Evolutionary conservation across 176 grass and related monocot genomes (phyloP), one percentile per base, ranked within the genome.

Genomic region (Triticum dicoccoides): DNA sequence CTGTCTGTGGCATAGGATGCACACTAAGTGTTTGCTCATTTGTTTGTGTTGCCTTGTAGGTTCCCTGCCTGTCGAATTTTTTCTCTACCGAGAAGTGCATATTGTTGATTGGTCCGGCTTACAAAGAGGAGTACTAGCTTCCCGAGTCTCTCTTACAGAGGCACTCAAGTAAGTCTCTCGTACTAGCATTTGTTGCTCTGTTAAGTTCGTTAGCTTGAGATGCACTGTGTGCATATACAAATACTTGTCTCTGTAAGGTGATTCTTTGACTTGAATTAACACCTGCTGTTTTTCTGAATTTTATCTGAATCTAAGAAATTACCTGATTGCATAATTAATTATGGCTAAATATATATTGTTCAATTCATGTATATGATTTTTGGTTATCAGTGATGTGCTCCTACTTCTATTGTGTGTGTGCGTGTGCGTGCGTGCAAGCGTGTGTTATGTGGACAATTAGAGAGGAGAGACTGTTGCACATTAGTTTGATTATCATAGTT

Each of bases 51-150:
- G 59, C 45, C 6, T 87, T 21, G 3, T 70, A 95, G 93, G 97
- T 98, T 81, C 86, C 5, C 5, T 96, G 94, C 64, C 90, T 92
- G 23, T 98, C 97, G 12, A 80, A 9, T 96, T 83, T 92, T 85
- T 82, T 90, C 86, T 90, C 90, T 63, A 61, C 94, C 9, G 87
- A 94, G 72, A 98, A 96, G 65, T 94, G 96, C 77, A 88, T 98
- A 77, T 96, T 94, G 10, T 76, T 98, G 35, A 91, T 98, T 63
- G 72, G 94, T 52, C 97, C 94, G 38, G 90, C 97, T 49, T 98
- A 92, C 80, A 98, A 98, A 6, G 90, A 98, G 87, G 86, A 96
- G 86, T 67, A 94, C 75, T 80, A 92, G 51, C 97, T 98, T n/a
- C 88, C 92, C 0, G 84, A 86, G 61, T 81, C 93, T 81, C 94